Evolutionary conservation across 257 asterid genomes (phyloP), one percentile per base, ranked within the genome.

Genomic region (Forsythia viridissima): DNA sequence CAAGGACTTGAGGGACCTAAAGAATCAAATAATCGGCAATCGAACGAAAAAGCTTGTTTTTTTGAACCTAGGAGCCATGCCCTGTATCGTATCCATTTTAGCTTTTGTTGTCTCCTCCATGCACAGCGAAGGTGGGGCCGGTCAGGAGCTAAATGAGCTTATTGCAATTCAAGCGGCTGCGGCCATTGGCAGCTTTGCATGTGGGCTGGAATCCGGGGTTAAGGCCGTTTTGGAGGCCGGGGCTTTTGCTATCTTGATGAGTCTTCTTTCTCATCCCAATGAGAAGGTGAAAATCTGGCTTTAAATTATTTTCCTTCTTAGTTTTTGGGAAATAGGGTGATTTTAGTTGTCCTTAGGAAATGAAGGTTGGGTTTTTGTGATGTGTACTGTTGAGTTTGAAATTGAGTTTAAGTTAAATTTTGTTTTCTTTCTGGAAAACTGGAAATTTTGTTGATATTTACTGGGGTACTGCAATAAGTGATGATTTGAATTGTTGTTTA

Each of bases 21-120:
- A 95, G 88, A 95, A 95, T 79, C 98, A 90, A 77, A 95, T 95
- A 16, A 95, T 95, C 18, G 99, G 99, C 11, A 95, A 92, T 80
- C 99, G 92, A 8, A 95, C 98, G 1, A 93, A 92, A 77, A 95
- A 95, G 89, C 80, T 90, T 8, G 86, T 87, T 59, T 95, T 86
- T 79, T 82, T 95, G 79, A 93, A 91, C 87, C 92, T 93, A 72
- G 97, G 96, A 52, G 99, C 99, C 46, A 97, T 91, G 51, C 94
- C 96, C 41, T 85, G 84, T 42, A 88, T 95, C 48, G 94, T 89
- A 77, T 80, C 91, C 3, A 81, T 92, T 44, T 86, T 94, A 52
- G 88, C 97, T 37, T 55, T 88, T 48, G 84, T 86, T 18, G n/a
- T 88, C 61, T 75, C 80, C 21, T 42, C 92, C 39, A 82, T 80